Base-by-base conservation (phyloP, 1,284 basidiomycete genomes). In the Cerioporus squamosus region DNA sequence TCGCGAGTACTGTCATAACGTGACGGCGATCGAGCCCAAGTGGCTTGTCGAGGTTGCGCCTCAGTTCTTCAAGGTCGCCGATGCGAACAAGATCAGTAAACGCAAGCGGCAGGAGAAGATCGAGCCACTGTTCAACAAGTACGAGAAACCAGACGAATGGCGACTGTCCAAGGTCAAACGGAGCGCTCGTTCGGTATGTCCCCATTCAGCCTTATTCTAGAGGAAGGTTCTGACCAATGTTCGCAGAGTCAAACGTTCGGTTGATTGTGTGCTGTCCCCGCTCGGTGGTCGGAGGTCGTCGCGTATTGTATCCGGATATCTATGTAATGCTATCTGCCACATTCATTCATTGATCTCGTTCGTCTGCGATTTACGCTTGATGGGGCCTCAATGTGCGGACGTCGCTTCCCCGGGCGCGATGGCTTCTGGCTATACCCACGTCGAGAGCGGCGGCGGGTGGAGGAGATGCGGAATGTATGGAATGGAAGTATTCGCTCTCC, bases 11-110 rank as follows among this genome's bases (percentile, higher is more conserved):
- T 97, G 95, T 80, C 94, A 95, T 72, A 96, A 96, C 68, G 94
- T 96, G 26, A 98, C 95, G 1, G 94, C 95, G 1, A 88, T 99
- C 60, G 97, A 99, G 73, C 96, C 97, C 2, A 97, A 98, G 76
- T 99, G 97, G 97, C 85, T 99, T 15, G 93, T 97, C 7, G 97
- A 99, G 72, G 96, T 98, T 22, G 97, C 97, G 12, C 97, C 97
- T 8, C 91, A 94, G 57, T 98, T 98, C 84, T 99, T 99, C 90
- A 92, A 93, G 75, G 92, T 97, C 44, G 95, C 97, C 2, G 96
- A 98, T 74, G 90, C 87, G 51, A 92, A 95, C 77, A 95, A 95
- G 75, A 97, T 99, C 76, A 96, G 93, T 69, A 98, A 98, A 76
- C 85, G 97, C 68, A 99, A 99, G 83, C 88, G 88, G 74, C 90